Base-by-base conservation (phyloP, 1,139 yeast species). In the Tardiomyces blankii region DNA sequence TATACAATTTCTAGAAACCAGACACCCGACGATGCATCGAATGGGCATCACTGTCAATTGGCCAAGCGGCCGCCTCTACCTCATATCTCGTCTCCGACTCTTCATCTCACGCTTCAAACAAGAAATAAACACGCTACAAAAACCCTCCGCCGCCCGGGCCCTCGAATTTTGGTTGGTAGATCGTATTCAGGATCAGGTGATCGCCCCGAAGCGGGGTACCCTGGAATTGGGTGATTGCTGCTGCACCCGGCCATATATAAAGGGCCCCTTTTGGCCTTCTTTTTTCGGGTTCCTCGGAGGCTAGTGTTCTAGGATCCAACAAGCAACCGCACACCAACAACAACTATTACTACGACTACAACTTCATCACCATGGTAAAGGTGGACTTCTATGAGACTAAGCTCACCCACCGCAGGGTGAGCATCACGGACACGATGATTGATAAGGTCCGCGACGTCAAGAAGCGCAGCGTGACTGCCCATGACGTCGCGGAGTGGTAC, bases 371-470 rank as follows among this genome's bases (percentile, higher is more conserved):
- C 33, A 44, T 47, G 48, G 45, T 47, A 38, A 45, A 41, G 18
- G 41, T 47, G 18, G 49, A 45, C 28, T 45, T 45, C 38, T 45
- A 46, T 40, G 42, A 46, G 21, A 48, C 46, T n/a, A 46, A 48
- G 14, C 43, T 45, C 18, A 46, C 43, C 40, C 46, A 45, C 40
- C 48, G 49, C 42, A 41, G 48, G 8, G 46, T 47, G 16, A 41
- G 46, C 48, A 47, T 47, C 44, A 43, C 48, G 13, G 49, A 47
- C 19, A 41, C 43, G 46, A 47, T 47, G 49, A 48, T 48, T 14
- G 49, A 47, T 44, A 42, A 47, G 27, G 49, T 47, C 18, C 46
- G 49, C 33, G 48, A 47, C 30, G 46, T 47, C 46, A 43, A 43
- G 12, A 43, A 44, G 21, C 45, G 46, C 7, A 48, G 45, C 18